Evolutionary conservation across 1,284 basidiomycete species (phyloP).

Genomic region (Ustilago esculenta): DNA sequence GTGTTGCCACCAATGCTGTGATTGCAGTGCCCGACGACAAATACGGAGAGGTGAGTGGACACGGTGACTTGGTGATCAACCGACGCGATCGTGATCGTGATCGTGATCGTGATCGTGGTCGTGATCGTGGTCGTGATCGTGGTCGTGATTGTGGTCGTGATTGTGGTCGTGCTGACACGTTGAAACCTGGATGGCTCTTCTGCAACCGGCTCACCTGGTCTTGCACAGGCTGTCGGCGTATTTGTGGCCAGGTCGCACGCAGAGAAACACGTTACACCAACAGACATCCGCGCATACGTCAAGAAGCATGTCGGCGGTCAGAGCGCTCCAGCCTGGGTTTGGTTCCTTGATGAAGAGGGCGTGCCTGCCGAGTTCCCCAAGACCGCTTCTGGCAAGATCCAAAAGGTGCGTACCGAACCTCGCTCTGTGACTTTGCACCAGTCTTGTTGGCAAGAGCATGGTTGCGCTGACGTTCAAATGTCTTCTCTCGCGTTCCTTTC

Average conservation of each 20-base stretch:
- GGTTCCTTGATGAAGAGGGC: slow-evolving; percentile 79
- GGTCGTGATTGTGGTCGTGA: too few relatives aligned
- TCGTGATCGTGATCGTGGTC: too few relatives aligned
- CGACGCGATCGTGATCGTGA: neutral
- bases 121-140: too few relatives aligned
- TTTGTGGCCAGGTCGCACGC: slow-evolving; percentile 46
- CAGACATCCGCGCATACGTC: slow-evolving; percentile 68
- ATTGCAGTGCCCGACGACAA: slow-evolving; percentile 77
- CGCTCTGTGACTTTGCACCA: slow-evolving; percentile 10
- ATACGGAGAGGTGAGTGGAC: slow-evolving; percentile 53
- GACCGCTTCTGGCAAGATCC: slow-evolving; percentile 86
- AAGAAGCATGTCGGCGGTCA: slow-evolving; percentile 51
- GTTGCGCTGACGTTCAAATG: slow-evolving; percentile 7
- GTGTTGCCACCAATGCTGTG: slow-evolving; percentile 78
- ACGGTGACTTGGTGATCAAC: neutral
- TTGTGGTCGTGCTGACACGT: too few relatives aligned
- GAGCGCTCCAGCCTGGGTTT: slow-evolving; percentile 78
- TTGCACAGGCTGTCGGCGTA: slow-evolving; percentile 50
- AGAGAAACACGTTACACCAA: slow-evolving; percentile 67
- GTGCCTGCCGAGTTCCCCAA: slow-evolving; percentile 76
- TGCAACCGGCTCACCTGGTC: too few relatives aligned
- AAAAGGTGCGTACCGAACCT: slow-evolving; percentile 75
- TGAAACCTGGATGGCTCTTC: too few relatives aligned
- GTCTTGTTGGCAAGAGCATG: neutral
- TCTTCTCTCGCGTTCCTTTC: slow-evolving; percentile 19